Percentiles rank a stretch among this genome's conserved stretches.
phyloP scores from a whole-genome alignment of 2,329 filamentous ascomycete species.

The Fusarium keratoplasticum region DNA sequence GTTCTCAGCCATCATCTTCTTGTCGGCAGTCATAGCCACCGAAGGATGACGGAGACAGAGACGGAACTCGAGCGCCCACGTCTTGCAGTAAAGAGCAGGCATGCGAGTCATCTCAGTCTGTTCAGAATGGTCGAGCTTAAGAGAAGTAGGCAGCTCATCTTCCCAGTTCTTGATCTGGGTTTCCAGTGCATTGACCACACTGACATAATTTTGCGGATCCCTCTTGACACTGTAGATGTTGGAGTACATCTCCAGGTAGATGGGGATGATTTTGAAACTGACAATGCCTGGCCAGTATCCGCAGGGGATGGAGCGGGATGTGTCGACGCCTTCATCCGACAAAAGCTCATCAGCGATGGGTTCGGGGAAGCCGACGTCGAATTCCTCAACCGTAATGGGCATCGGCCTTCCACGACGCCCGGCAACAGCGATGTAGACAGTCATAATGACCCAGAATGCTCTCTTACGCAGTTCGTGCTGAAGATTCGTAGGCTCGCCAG shows the following conservation, averaged over 20 bases:
- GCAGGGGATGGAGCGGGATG: slow-evolving; percentile 68
- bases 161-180: slow-evolving; percentile 72
- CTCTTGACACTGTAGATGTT: slow-evolving; percentile 79
- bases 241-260: slow-evolving; percentile 80
- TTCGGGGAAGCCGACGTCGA: slow-evolving; percentile 82
- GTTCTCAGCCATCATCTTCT: slow-evolving; percentile 69
- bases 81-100: slow-evolving; percentile 66
- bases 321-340: slow-evolving; percentile 71
- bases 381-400: slow-evolving; percentile 78
- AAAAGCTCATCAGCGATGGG: slow-evolving; percentile 78
- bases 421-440: slow-evolving; percentile 74
- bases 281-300: slow-evolving; percentile 75
- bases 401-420: slow-evolving; percentile 84
- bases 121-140: slow-evolving; percentile 61
- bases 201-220: slow-evolving; percentile 71
- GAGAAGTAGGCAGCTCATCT: slow-evolving; percentile 70
- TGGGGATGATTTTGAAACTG: slow-evolving; percentile 72
- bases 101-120: slow-evolving; percentile 58
- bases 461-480: slow-evolving; percentile 82
- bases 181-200: slow-evolving; percentile 74
- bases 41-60: slow-evolving; percentile 72
- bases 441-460: slow-evolving; percentile 79
- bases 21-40: slow-evolving; percentile 66
- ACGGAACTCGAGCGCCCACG: slow-evolving; percentile 67
- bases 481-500: slow-evolving; percentile 62